Evolutionary conservation across 768 basidiomycete species (phyloP), one percentile per base, ranked within the genome.

Genomic region (Xerocomellus dryophilus): DNA sequence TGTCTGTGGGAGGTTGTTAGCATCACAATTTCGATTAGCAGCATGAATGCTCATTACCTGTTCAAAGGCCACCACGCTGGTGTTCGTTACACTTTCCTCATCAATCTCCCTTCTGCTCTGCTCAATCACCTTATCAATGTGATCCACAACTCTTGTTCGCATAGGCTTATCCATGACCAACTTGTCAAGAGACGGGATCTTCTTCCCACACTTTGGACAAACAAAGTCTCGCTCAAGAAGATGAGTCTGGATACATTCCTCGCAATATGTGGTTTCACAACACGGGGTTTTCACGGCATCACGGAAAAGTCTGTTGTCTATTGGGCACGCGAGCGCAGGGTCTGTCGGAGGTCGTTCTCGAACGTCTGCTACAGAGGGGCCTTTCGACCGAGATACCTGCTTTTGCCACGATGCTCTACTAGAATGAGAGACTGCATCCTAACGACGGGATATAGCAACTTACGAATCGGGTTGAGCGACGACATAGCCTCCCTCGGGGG

Each of bases 401-500:
- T 91, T 95, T 71, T 98, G 88, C 96, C 96, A 99, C 17, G 94
- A 89, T 50, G 80, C 93, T 40, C 96, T 98, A 49, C 58, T 42
- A 44, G 34, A 47, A 51, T 54, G 29, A 54, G 55, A 7, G 29
- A 35, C 15, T n/a, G 5, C 18, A 21, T 14, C 7, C 15, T n/a
- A 29, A 32, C 12, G 25, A 35, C 20, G 18, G 38, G 6, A 42
- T 31, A 35, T 15, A 8, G 43, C 42, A 41, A 82, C 93, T 66
- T 73, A 98, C 96, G 84, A 81, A 73, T 99, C 97, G 0, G 97
- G 95, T 66, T 98, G 89, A 1, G 96, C 96, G 38, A 96, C 89
- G 18, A 99, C 97, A 72, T 96, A 98, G 35, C 93, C 93, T 56
- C 97, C 97, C 68, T 99, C 97, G 0, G 96, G 94, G 3, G 96